These are phyloP conservation scores for Cystobasidium pallidum DNA, from an alignment of 1,284 basidiomycete genomes.

Conservation along the genomic window DNA sequence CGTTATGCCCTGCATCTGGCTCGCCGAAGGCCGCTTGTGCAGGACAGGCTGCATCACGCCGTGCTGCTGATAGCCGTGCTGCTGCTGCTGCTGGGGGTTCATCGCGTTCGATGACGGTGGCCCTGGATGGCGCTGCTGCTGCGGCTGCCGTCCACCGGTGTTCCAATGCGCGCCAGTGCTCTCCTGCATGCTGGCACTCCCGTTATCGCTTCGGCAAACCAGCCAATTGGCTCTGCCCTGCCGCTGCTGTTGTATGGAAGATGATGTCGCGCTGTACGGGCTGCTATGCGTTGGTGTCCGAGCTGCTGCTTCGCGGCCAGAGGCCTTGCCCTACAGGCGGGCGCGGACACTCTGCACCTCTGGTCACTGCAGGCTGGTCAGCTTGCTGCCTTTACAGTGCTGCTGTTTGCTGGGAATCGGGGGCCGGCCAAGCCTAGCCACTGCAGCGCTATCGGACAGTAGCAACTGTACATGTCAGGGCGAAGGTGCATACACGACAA, in stretches of 20 bases:
- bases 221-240: not conserved
- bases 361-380: not conserved
- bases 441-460: too few species aligned
- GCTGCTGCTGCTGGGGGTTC: not conserved
- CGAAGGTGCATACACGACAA: too few species aligned
- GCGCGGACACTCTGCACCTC: not conserved
- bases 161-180: conserved; percentile 3
- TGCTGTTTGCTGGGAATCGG: not conserved
- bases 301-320: conserved; percentile 2
- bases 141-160: not conserved
- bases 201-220: not conserved
- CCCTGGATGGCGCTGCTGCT: not conserved
- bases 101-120: conserved; percentile 7
- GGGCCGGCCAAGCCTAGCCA: too few species aligned
- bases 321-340: not conserved
- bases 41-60: not conserved
- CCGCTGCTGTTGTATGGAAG: not conserved
- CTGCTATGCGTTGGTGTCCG: not conserved
- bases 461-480: too few species aligned
- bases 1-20: conserved; percentile 21
- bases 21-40: conserved; percentile 22
- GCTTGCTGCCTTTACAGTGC: not conserved
- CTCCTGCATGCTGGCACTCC: not conserved
- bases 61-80: conserved; percentile 1
- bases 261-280: not conserved